A percentile compares a stretch with the other conserved stretches of the same genome.
Evolutionary conservation across 345 rosid genomes (phyloP).

Genomic region (Trapa incisa): DNA sequence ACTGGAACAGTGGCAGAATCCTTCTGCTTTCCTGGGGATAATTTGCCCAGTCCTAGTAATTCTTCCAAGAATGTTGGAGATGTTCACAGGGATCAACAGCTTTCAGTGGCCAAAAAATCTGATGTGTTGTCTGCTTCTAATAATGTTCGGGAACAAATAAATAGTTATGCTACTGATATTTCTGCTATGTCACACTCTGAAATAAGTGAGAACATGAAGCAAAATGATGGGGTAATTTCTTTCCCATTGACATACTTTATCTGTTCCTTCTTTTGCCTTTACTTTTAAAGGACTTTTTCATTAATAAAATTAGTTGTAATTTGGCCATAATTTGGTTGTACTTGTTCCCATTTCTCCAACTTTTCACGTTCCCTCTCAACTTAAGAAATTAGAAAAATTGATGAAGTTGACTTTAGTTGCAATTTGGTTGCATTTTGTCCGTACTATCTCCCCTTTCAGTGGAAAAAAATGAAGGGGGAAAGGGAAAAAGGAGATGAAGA

Average conservation of each 20-base stretch:
- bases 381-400: neutral
- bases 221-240: constrained; percentile 29
- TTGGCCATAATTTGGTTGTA: neutral
- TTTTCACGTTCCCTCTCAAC: neutral
- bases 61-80: constrained; percentile 22
- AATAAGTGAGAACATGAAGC: constrained; percentile 20
- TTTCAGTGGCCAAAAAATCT: constrained; percentile 21
- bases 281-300: neutral
- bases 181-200: constrained; percentile 17
- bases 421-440: neutral
- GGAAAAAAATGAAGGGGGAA: neutral
- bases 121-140: constrained; percentile 10
- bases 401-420: neutral
- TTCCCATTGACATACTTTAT: constrained; percentile 1
- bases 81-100: constrained; percentile 16
- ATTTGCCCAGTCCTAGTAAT: constrained; percentile 21
- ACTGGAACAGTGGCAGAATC: neutral
- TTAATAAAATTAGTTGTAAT: neutral
- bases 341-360: neutral
- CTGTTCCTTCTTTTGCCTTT: neutral
- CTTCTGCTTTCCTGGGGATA: constrained; percentile 14
- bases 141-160: constrained; percentile 14
- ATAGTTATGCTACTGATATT: constrained; percentile 6
- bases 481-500: too few species aligned
- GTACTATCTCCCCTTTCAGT: neutral